Evolutionary conservation across 2,329 filamentous ascomycete species (phyloP).

Genomic region (Arthrobotrys sinensis): DNA sequence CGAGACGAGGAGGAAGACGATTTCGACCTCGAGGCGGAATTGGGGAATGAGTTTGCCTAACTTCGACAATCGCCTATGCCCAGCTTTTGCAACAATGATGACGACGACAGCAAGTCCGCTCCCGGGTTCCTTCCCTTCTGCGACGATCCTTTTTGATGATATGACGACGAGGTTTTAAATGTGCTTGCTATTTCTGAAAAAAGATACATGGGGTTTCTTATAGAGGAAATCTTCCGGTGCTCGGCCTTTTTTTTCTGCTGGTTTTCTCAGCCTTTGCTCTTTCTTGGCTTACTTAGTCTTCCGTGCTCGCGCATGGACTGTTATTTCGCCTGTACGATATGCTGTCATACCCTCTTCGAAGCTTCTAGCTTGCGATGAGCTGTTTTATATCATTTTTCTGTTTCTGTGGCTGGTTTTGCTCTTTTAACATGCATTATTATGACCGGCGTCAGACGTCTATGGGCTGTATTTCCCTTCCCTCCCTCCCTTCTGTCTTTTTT

Average conservation of each 20-base stretch:
- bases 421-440: slow-evolving; percentile 44
- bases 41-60: slow-evolving; percentile 56
- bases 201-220: slow-evolving; percentile 39
- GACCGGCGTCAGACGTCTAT: slow-evolving; percentile 56
- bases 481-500: slow-evolving; percentile 2
- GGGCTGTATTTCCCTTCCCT: slow-evolving; percentile 46
- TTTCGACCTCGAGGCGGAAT: slow-evolving; percentile 56
- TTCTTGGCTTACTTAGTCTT: not conserved
- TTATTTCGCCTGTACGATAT: slow-evolving; percentile 51
- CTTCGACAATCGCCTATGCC: not conserved
- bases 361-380: not conserved
- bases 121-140: not conserved
- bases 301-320: slow-evolving; percentile 17
- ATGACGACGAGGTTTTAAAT: slow-evolving; percentile 18
- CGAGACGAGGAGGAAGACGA: slow-evolving; percentile 52
- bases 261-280: not conserved
- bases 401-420: slow-evolving; percentile 10
- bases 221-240: slow-evolving; percentile 38
- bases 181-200: slow-evolving; percentile 8
- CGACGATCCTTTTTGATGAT: not conserved
- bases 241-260: not conserved
- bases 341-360: slow-evolving; percentile 31
- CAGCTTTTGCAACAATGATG: not conserved
- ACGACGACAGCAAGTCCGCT: slow-evolving; percentile 6
- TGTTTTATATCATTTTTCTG: slow-evolving; percentile 48